These are phyloP conservation scores for Calocybe cyanea DNA, from an alignment of 768 basidiomycete genomes.

Conservation along the genomic window DNA sequence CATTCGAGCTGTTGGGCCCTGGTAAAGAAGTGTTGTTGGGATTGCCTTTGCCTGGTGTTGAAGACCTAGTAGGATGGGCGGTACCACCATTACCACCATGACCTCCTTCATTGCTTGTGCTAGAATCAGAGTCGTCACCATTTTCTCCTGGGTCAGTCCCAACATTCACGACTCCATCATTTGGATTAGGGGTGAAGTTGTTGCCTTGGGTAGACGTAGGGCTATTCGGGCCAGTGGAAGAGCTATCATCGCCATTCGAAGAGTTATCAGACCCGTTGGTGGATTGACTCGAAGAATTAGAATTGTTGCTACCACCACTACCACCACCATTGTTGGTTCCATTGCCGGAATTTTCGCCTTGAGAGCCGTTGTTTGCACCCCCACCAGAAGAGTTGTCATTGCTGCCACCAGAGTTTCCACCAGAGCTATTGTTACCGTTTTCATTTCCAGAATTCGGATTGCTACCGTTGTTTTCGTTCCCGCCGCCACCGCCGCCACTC, in stretches of 20 bases:
- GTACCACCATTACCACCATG: background rate
- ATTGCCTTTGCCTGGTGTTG: background rate
- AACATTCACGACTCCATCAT: slow-evolving; percentile 3
- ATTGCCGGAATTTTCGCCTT: background rate
- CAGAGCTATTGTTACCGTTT: slow-evolving; percentile 4
- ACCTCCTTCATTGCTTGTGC: background rate
- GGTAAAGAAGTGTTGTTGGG: slow-evolving; percentile 12
- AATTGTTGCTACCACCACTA: background rate
- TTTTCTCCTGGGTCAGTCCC: slow-evolving; percentile 1
- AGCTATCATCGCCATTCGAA: background rate
- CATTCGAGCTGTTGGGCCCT: slow-evolving; percentile 2
- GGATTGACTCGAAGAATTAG: background rate
- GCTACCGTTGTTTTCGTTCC: slow-evolving; percentile 8
- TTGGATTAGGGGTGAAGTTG: background rate
- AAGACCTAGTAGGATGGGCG: slow-evolving; percentile 1
- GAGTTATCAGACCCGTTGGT: background rate
- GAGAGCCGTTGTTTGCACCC: slow-evolving; percentile 5
- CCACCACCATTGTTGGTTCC: background rate
- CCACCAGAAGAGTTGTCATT: background rate
- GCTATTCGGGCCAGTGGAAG: background rate
- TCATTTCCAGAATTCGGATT: no score
- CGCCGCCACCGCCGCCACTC: slow-evolving; percentile 5
- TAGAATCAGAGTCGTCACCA: slow-evolving; percentile 5
- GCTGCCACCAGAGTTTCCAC: slow-evolving; percentile 4
- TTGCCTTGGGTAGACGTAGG: background rate